Conservation (phyloP, 345 rosid species). For the Lepidium sativum region DNA sequence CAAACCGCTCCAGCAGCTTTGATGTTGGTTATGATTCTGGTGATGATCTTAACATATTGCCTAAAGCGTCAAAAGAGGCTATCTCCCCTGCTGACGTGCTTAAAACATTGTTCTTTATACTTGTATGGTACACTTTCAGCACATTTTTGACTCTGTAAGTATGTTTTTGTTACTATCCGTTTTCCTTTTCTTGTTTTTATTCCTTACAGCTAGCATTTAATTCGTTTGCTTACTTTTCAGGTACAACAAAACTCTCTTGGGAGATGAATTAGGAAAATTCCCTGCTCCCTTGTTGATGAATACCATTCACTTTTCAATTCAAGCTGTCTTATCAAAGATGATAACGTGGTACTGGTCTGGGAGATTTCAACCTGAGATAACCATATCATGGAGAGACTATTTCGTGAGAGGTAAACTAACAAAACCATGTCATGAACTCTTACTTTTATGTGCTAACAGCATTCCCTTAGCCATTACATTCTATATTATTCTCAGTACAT, state of each 20-base stretch:
- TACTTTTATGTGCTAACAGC: neutral
- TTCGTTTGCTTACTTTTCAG: slow-evolving; percentile 28
- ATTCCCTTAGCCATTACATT: neutral
- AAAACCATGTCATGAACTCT: neutral
- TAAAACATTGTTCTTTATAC: slow-evolving; percentile 87
- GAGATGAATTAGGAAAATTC: slow-evolving; percentile 91
- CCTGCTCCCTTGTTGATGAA: slow-evolving; percentile 99
- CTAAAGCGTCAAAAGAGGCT: slow-evolving; percentile 29
- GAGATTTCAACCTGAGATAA: slow-evolving; percentile 48
- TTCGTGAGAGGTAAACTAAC: slow-evolving; percentile 57
- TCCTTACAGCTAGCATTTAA: slow-evolving; percentile 1
- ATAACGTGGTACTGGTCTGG: slow-evolving; percentile 85
- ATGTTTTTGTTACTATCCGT: neutral
- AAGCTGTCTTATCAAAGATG: slow-evolving; percentile 73
- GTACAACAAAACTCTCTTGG: slow-evolving; percentile 91
- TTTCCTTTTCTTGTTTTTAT: neutral
- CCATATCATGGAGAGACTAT: slow-evolving; percentile 85
- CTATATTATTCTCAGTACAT: neutral
- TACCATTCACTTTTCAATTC: slow-evolving; percentile 83
- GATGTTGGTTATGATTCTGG: slow-evolving; percentile 28
- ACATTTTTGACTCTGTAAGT: slow-evolving; percentile 98
- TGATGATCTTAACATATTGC: slow-evolving; percentile 22
- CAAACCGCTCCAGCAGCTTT: slow-evolving; percentile 25
- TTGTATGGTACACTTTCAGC: slow-evolving; percentile 99
- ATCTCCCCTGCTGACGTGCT: slow-evolving; percentile 66